Conservation (phyloP, 352 stramenopile genomes). For the Pythium coloratum region DNA sequence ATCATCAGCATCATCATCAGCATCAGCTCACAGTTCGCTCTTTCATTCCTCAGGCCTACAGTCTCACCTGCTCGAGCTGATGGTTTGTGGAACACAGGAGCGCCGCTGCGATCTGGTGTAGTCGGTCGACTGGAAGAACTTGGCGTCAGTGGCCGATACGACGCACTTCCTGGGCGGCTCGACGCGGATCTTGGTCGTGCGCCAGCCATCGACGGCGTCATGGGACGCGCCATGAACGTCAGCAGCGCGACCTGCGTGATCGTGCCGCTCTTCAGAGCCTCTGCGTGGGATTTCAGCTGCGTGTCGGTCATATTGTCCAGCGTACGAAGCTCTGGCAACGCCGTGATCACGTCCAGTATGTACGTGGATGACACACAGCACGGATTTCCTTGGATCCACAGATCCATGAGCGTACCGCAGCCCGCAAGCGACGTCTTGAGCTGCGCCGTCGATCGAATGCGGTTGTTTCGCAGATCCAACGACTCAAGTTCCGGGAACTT, state of each 20-base stretch:
- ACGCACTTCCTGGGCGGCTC: conserved; percentile 38
- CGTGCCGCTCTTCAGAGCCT: conserved; percentile 44
- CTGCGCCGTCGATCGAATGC: conserved; percentile 27
- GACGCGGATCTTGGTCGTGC: conserved; percentile 27
- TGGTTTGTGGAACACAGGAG: conserved; percentile 51
- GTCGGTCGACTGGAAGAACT: conserved; percentile 29
- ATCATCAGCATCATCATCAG: conserved; percentile 28
- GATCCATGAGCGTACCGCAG: conserved; percentile 39
- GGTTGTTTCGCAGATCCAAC: conserved; percentile 72
- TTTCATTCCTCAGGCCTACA: too few species aligned
- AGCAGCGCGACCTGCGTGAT: conserved; percentile 40
- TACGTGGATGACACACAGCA: conserved; percentile 64
- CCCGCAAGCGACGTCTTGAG: conserved; percentile 28
- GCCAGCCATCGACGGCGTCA: conserved; percentile 35
- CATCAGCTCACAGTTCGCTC: not conserved
- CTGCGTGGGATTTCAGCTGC: conserved; percentile 41
- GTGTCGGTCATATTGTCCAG: conserved; percentile 57
- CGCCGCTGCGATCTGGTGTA: conserved; percentile 30
- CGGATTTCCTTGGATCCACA: conserved; percentile 72
- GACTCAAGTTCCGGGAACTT: conserved; percentile 61
- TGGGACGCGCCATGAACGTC: conserved; percentile 27
- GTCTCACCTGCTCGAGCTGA: conserved; percentile 43
- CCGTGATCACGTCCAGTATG: conserved; percentile 44
- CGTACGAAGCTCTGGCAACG: conserved; percentile 58
- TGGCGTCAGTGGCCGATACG: conserved; percentile 30